A percentile compares a stretch with the other conserved stretches of the same genome.
Evolutionary conservation across 2,329 filamentous ascomycete genomes (phyloP).

Genomic region (Tolypocladium sp.): DNA sequence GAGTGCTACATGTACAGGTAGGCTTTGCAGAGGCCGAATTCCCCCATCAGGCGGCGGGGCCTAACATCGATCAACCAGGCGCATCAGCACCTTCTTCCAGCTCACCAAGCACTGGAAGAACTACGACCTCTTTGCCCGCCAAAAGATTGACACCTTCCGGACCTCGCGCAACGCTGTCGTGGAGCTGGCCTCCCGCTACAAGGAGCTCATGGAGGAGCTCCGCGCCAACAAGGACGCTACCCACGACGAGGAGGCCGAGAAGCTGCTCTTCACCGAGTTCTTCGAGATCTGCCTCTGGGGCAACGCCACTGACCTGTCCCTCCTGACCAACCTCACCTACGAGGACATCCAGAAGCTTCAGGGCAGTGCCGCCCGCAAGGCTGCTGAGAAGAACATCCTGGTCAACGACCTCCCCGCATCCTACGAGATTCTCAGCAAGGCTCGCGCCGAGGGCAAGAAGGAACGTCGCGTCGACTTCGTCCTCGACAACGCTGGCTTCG

Average conservation of each 20-base stretch:
- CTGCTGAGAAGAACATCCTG: slow-evolving; percentile 83
- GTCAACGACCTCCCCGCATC: slow-evolving; percentile 73
- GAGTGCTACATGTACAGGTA: slow-evolving; percentile 93
- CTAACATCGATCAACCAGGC: slow-evolving; percentile 33
- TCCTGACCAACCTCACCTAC: slow-evolving; percentile 82
- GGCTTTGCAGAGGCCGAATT: neutral
- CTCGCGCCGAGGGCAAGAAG: slow-evolving; percentile 51
- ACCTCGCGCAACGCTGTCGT: slow-evolving; percentile 81
- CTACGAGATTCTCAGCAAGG: slow-evolving; percentile 59
- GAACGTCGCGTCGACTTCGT: slow-evolving; percentile 85
- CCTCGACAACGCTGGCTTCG: slow-evolving; percentile 94
- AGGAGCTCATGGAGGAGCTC: slow-evolving; percentile 61
- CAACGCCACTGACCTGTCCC: slow-evolving; percentile 88
- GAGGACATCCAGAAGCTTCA: slow-evolving; percentile 97
- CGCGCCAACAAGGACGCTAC: slow-evolving; percentile 41
- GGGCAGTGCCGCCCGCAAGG: slow-evolving; percentile 77
- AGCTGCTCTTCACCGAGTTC: slow-evolving; percentile 81
- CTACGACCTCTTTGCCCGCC: slow-evolving; percentile 82
- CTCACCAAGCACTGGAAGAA: slow-evolving; percentile 74
- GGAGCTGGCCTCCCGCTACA: slow-evolving; percentile 73
- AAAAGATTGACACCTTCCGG: slow-evolving; percentile 87
- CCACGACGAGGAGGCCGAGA: slow-evolving; percentile 58
- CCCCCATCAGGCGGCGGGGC: neutral
- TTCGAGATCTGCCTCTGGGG: slow-evolving; percentile 96
- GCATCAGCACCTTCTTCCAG: slow-evolving; percentile 70